Evolutionary conservation across 2,329 filamentous ascomycete genomes (phyloP).

Genomic region (Alternaria rosae): DNA sequence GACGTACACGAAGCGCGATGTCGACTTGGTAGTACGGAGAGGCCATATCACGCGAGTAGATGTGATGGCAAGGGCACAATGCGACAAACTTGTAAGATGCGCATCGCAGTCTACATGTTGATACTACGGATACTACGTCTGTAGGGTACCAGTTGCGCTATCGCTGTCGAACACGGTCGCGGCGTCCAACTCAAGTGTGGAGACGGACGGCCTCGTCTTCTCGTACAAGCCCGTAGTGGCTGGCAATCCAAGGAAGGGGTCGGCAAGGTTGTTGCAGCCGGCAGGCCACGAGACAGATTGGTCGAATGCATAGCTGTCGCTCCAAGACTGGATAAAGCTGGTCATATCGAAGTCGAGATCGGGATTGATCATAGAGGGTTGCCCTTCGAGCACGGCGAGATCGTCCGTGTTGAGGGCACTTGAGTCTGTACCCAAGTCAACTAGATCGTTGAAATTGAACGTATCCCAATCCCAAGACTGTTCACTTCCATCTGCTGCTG

Average conservation of each 20-base stretch:
- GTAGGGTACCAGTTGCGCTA: background rate
- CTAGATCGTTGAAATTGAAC: slow-evolving; percentile 39
- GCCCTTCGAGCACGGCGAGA: slow-evolving; percentile 9
- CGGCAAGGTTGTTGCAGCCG: slow-evolving; percentile 1
- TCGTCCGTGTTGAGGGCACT: slow-evolving; percentile 12
- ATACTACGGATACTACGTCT: background rate
- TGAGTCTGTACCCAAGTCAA: slow-evolving; percentile 30
- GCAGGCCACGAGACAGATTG: background rate
- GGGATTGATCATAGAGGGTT: slow-evolving; percentile 18
- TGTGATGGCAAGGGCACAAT: background rate
- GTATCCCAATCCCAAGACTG: slow-evolving; percentile 25
- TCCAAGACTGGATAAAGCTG: slow-evolving; percentile 21
- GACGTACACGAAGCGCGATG: background rate
- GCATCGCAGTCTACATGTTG: background rate
- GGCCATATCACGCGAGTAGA: background rate
- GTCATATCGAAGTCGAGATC: slow-evolving; percentile 25
- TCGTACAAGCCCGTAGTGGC: background rate
- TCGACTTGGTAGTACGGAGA: background rate
- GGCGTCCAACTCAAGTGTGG: slow-evolving; percentile 28
- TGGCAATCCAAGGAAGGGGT: slow-evolving; percentile 3
- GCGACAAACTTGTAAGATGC: background rate
- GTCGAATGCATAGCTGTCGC: slow-evolving; percentile 11
- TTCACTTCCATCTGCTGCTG: slow-evolving; percentile 4
- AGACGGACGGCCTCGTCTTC: slow-evolving; percentile 10
- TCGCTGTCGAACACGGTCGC: slow-evolving; percentile 18